These are phyloP conservation scores for Penicillium lagena DNA, from an alignment of 495 filamentous ascomycete species.

Conservation along the genomic window DNA sequence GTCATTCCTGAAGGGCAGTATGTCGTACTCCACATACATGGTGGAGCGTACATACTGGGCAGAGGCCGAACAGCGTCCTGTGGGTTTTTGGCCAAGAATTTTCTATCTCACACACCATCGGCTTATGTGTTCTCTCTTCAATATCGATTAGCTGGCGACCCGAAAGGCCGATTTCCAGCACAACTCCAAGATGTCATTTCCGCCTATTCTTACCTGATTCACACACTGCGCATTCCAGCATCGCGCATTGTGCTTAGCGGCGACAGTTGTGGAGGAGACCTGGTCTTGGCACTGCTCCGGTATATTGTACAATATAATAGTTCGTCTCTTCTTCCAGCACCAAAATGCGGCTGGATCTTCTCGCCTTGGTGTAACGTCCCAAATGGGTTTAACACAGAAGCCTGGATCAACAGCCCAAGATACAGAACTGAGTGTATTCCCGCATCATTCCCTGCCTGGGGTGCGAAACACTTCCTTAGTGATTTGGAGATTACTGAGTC, in stretches of 20 bases:
- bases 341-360: conserved; percentile 24
- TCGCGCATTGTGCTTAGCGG: conserved; percentile 33
- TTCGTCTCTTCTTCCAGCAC: conserved; percentile 6
- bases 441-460: conserved; percentile 25
- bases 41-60: conserved; percentile 11
- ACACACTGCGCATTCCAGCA: conserved; percentile 21
- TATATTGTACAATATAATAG: conserved; percentile 10
- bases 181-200: conserved; percentile 40
- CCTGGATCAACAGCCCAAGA: conserved; percentile 20
- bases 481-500: conserved; percentile 10
- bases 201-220: conserved; percentile 30
- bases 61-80: conserved; percentile 11
- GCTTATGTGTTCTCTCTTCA: conserved; percentile 22
- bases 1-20: conserved; percentile 3
- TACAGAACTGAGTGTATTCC: conserved; percentile 31
- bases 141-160: conserved; percentile 31
- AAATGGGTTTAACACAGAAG: not conserved
- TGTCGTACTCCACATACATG: conserved; percentile 31
- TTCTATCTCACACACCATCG: conserved; percentile 18
- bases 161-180: conserved; percentile 33
- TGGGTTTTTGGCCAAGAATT: conserved; percentile 27
- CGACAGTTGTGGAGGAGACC: conserved; percentile 37
- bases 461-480: conserved; percentile 18
- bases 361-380: conserved; percentile 33
- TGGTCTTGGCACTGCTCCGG: conserved; percentile 33